Base-by-base conservation (phyloP, 1,139 yeast species). In the Magnusiomyces ingens region DNA sequence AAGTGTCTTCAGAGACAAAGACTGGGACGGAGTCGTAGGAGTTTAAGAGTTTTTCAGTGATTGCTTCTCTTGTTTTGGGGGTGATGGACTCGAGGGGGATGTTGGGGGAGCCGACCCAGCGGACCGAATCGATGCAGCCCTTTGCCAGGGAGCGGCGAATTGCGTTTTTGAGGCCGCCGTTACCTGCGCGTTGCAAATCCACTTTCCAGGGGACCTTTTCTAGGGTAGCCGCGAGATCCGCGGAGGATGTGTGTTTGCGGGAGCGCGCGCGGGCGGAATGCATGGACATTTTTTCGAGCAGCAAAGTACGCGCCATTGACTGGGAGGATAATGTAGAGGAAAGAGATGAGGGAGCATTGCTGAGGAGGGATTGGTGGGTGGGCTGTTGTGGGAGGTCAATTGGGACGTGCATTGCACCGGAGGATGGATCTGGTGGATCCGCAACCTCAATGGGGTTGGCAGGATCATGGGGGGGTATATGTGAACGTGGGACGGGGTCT, bases 31-130 rank as follows among this genome's bases (percentile, higher is more conserved):
- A 80, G 54, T 78, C 67, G 64, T 79, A 80, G 5, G 80, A 78
- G n/a, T 52, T 48, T 11, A 70, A 66, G 12, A 63, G 55, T 18
- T 52, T 55, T 3, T 55, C 29, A 19, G 58, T 62, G 43, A 66
- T 64, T 4, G 44, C 8, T 3, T 65, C 58, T 58, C 79, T 80
- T 2, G 84, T 82, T 0, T 69, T 65, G 0, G 71, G 70, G 1
- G 93, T 85, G 18, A 93, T 78, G 40, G 79, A 82, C 68, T 93
- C 97, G 17, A 93, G 85, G 21, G 98, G 96, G 77, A 90, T 84
- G 26, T 96, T 95, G 49, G 87, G 71, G 0, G 95, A 84, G 12
- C 99, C 99, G 1, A 91, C 81, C 96, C 97, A 93, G 57, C 72
- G 74, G 49, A 80, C 75, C 4, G 76, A 73, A 6, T 76, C 72